Conservation (phyloP, 805 yeast genomes). For the Lachancea lanzarotensis region DNA sequence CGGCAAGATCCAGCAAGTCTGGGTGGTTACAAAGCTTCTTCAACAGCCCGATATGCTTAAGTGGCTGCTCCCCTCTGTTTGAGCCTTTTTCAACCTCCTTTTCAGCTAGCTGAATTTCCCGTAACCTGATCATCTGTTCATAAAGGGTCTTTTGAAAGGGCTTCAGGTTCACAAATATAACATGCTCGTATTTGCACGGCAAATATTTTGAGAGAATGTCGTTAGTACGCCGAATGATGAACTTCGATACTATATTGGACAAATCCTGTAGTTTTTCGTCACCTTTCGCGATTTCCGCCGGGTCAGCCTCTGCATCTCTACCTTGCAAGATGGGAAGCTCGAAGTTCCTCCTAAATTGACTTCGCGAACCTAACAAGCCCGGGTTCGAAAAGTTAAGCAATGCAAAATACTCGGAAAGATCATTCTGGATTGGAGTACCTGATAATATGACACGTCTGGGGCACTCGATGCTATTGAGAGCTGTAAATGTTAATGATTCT, state of each 20-base stretch:
- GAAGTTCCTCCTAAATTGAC: constrained; percentile 76
- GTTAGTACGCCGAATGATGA: constrained; percentile 91
- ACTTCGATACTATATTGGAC: constrained; percentile 71
- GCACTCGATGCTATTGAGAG: constrained; percentile 76
- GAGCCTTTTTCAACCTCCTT: constrained; percentile 11
- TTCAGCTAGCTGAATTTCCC: constrained; percentile 59
- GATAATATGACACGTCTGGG: constrained; percentile 85
- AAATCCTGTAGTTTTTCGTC: constrained; percentile 63
- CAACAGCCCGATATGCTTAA: constrained; percentile 81
- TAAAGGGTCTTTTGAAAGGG: constrained; percentile 72
- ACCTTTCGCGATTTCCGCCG: constrained; percentile 64
- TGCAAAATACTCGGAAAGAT: constrained; percentile 88
- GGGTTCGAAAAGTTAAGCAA: constrained; percentile 90
- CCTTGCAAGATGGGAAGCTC: constrained; percentile 77
- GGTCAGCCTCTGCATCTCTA: constrained; percentile 85
- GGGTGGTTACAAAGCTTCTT: constrained; percentile 95
- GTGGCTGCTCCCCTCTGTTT: constrained; percentile 47
- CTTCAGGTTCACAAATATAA: constrained; percentile 80
- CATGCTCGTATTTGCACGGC: constrained; percentile 95
- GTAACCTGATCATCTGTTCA: constrained; percentile 67
- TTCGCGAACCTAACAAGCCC: constrained; percentile 77
- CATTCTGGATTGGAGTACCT: constrained; percentile 97
- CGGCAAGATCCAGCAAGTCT: constrained; percentile 66
- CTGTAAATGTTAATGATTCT: constrained; percentile 84
- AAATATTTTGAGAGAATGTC: constrained; percentile 89